Evolutionary conservation across 306 rosid species (phyloP), one percentile per base, ranked within the genome.

Genomic region (Dalbergia cochinchinensis): DNA sequence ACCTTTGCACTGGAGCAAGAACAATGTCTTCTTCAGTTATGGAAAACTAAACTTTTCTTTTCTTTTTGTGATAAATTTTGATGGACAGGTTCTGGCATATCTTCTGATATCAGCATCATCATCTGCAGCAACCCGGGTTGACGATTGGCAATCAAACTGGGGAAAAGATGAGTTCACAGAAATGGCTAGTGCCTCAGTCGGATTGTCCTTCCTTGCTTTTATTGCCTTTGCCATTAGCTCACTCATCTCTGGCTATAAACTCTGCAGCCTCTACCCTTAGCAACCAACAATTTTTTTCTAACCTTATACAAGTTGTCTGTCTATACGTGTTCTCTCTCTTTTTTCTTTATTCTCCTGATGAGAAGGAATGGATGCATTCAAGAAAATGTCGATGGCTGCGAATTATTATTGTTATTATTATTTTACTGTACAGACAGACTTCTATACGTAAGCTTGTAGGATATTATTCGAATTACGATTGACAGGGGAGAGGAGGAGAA

Each of bases 91-190:
- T 66, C 76, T 96, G 65, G 96, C 99, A 80, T 96, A 96, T 84
- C 99, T 96, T 87, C 87, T 96, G 61, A 88, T 96, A 74, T 96
- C 99, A 5, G 85, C 99, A 11, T 89, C 99, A 2, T 96, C 99
- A n/a, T 93, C 96, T 0, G 98, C 98, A 0, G 98, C 98, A 1
- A 96, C 97, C 8, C 78, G 98, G 19, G 92, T 93, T 2, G 97
- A 93, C 7, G 98, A 96, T 66, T 96, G 99, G 99, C 94, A 89
- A 85, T 91, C 96, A 3, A 96, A 96, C 68, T 96, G 99, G 99
- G 99, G 99, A 3, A 96, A 90, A 79, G 99, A 96, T 18, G 92
- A 96, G 84, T 96, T 96, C 89, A 96, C 99, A 1, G 80, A 86
- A 82, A 88, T 88, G 97, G 99, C 99, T 1, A 96, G 88, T 83